Evolutionary conservation across 2,329 filamentous ascomycete species (phyloP).

Genomic region (Ceratocystis variospora): DNA sequence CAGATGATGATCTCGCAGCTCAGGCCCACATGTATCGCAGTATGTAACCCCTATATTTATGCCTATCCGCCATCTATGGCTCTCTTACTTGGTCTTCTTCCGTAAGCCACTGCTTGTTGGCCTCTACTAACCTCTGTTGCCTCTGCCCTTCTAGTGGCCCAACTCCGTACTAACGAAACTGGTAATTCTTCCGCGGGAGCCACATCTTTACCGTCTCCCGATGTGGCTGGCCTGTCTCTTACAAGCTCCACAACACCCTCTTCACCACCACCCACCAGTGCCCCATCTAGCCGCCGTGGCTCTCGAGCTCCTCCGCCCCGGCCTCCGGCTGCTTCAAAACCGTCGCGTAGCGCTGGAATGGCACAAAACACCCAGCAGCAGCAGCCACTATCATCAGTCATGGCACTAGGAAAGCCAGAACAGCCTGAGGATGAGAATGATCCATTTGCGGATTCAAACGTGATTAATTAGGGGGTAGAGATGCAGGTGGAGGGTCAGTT

Average conservation of each 20-base stretch:
- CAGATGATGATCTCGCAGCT: conserved; percentile 53
- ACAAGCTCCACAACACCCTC: conserved; percentile 27
- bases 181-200: conserved; percentile 30
- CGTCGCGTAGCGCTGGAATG: conserved; percentile 26
- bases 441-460: conserved; percentile 57
- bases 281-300: conserved; percentile 1
- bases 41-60: conserved; percentile 26
- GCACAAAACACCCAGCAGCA: too few relatives aligned
- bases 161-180: conserved; percentile 37
- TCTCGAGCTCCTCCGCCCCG: conserved; percentile 31
- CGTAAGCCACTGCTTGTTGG: not conserved
- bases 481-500: not conserved
- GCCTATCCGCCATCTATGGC: not conserved
- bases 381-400: conserved; percentile 24
- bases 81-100: conserved; percentile 18
- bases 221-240: conserved; percentile 31
- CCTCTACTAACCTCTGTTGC: conserved; percentile 22
- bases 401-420: conserved; percentile 36
- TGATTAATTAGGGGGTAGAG: conserved; percentile 23
- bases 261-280: conserved; percentile 28
- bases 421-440: conserved; percentile 65
- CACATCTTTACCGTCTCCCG: conserved; percentile 31
- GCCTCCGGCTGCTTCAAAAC: conserved; percentile 35
- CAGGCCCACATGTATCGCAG: conserved; percentile 52
- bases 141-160: conserved; percentile 29